Evolutionary conservation across 768 basidiomycete species (phyloP).

Genomic region (Neoboletus magnificus): DNA sequence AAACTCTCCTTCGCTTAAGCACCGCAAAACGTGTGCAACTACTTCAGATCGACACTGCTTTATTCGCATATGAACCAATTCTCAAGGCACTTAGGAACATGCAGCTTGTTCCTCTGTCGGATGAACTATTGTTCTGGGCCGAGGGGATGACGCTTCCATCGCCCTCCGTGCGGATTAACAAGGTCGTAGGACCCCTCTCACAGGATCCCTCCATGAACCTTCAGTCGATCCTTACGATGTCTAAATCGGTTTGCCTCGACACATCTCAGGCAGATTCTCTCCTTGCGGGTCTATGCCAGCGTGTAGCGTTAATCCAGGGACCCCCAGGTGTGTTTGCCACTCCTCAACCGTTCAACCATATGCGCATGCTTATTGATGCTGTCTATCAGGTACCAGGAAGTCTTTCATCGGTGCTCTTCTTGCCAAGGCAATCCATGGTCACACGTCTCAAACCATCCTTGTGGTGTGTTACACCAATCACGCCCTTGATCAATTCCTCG

Average conservation of each 20-base stretch:
- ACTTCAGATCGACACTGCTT: conserved; percentile 58
- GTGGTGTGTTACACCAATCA: conserved; percentile 77
- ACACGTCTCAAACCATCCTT: conserved; percentile 48
- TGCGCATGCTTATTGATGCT: neutral
- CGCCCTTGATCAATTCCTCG: conserved; percentile 67
- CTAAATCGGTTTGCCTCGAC: conserved; percentile 48
- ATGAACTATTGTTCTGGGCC: conserved; percentile 57
- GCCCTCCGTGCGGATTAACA: conserved; percentile 1
- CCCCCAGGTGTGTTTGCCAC: conserved; percentile 57
- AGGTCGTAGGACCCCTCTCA: conserved; percentile 29
- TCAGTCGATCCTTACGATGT: conserved; percentile 32
- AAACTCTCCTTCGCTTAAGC: conserved; percentile 41
- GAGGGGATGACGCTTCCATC: conserved; percentile 18
- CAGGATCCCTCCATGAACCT: conserved; percentile 40
- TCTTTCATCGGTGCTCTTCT: conserved; percentile 69
- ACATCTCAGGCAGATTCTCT: conserved; percentile 46
- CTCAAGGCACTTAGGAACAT: conserved; percentile 54
- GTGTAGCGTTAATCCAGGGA: conserved; percentile 63
- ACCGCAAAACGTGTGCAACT: conserved; percentile 37
- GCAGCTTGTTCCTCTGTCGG: conserved; percentile 43
- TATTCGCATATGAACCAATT: conserved; percentile 64
- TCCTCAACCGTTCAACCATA: neutral
- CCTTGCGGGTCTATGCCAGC: conserved; percentile 51
- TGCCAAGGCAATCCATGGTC: conserved; percentile 55
- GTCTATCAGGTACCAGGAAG: conserved; percentile 60